phyloP scores from a whole-genome alignment of 306 rosid genomes.

The Abrus pulchellus region DNA sequence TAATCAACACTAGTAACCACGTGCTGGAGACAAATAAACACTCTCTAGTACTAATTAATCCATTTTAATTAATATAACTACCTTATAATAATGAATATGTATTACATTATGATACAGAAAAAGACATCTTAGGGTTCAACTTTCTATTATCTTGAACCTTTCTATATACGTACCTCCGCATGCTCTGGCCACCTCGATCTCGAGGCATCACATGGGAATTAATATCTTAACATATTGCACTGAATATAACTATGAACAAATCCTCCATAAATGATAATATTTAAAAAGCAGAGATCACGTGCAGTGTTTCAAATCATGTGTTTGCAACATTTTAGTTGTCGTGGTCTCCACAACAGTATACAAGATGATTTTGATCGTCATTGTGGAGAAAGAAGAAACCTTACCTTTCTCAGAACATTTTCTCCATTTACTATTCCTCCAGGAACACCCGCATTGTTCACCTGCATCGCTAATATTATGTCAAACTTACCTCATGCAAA shows the following conservation, averaged over 20 bases:
- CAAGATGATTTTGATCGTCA: background rate
- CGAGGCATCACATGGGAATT: background rate
- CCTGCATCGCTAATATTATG: slow-evolving; percentile 40
- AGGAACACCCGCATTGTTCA: slow-evolving; percentile 55
- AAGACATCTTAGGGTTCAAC: background rate
- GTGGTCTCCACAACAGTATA: background rate
- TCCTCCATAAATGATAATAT: no score
- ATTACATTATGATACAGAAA: background rate
- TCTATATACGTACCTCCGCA: no score
- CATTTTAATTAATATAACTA: no score
- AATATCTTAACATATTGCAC: background rate
- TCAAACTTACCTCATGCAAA: background rate
- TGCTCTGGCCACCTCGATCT: background rate
- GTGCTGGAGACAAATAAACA: background rate
- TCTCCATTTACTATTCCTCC: slow-evolving; percentile 50
- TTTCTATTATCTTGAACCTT: background rate
- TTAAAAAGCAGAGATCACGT: background rate
- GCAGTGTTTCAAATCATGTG: slow-evolving; percentile 6
- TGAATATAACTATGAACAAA: background rate
- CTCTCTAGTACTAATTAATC: background rate
- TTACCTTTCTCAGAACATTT: slow-evolving; percentile 41
- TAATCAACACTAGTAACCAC: no score
- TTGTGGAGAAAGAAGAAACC: background rate
- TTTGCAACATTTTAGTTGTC: background rate
- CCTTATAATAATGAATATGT: background rate